Conservation (phyloP, 495 filamentous ascomycete genomes). For the Trichocladium antarcticum region DNA sequence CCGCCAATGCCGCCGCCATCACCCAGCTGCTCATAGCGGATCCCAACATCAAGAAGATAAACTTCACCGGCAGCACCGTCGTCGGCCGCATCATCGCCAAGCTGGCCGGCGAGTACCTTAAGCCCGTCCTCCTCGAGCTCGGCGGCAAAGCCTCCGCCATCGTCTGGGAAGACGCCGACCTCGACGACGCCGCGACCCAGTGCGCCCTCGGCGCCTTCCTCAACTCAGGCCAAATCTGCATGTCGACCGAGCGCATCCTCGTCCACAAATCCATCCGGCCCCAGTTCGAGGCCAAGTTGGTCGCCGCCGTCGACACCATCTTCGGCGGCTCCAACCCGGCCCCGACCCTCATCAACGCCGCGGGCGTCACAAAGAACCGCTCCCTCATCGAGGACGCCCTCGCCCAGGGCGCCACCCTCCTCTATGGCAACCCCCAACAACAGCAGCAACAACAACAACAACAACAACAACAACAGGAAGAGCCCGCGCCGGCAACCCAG, state of each 20-base stretch:
- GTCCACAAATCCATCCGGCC: conserved; percentile 59
- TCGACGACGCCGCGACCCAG: conserved; percentile 44
- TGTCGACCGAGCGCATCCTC: conserved; percentile 81
- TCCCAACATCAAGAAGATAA: conserved; percentile 48
- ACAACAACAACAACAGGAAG: too few species aligned
- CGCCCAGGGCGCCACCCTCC: conserved; percentile 53
- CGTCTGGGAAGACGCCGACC: conserved; percentile 54
- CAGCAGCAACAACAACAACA: conserved; percentile 34
- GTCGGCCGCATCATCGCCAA: conserved; percentile 49
- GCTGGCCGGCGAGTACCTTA: conserved; percentile 50
- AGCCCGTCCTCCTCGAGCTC: conserved; percentile 58
- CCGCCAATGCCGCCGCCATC: conserved; percentile 42
- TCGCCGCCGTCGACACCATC: conserved; percentile 38
- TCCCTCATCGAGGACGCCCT: conserved; percentile 55
- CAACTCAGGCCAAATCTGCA: conserved; percentile 74
- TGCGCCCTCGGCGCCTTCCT: conserved; percentile 45
- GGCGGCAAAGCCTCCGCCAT: conserved; percentile 58
- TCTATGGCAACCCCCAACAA: conserved; percentile 44
- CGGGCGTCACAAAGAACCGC: conserved; percentile 56
- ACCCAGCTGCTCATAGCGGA: conserved; percentile 47
- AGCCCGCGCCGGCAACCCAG: too few species aligned
- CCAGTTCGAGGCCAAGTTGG: conserved; percentile 53
- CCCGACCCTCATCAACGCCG: conserved; percentile 49
- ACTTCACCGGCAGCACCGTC: conserved; percentile 54
- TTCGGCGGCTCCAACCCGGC: conserved; percentile 42